Percentiles rank a stretch among this genome's conserved stretches.
Evolutionary conservation across 176 grass and related monocot species (phyloP).

Genomic region (Hordeum vulgare): DNA sequence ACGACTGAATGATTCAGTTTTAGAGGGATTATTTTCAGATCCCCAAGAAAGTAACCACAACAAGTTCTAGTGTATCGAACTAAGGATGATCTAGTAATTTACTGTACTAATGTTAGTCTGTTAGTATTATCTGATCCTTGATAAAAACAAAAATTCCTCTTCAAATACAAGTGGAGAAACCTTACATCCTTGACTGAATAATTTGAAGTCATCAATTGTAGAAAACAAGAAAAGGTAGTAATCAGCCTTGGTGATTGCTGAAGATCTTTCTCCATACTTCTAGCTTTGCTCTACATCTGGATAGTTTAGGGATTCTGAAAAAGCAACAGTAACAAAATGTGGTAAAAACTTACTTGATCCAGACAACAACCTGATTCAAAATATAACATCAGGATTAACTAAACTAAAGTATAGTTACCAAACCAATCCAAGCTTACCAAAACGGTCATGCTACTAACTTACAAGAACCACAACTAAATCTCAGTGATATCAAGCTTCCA

Average conservation of each 20-base stretch:
- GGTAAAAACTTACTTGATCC: neutral
- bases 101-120: neutral
- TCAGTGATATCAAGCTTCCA: too few relatives aligned
- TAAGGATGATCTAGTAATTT: neutral
- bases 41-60: too few relatives aligned
- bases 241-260: slow-evolving; percentile 1
- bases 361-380: slow-evolving; percentile 51
- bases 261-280: slow-evolving; percentile 17
- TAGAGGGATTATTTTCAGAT: too few relatives aligned
- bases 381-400: neutral
- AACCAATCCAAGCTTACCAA: too few relatives aligned
- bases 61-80: too few relatives aligned
- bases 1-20: too few relatives aligned
- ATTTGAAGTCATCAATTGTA: slow-evolving; percentile 62
- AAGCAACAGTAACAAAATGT: too few relatives aligned
- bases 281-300: too few relatives aligned
- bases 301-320: too few relatives aligned
- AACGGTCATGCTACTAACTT: too few relatives aligned
- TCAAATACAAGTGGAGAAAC: neutral
- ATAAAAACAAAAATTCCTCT: neutral
- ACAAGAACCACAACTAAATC: too few relatives aligned
- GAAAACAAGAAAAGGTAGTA: slow-evolving; percentile 8
- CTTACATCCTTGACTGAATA: slow-evolving; percentile 76
- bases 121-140: neutral
- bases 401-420: too few relatives aligned